Evolutionary conservation across 148 eudicot genomes (phyloP), one percentile per base, ranked within the genome.

Genomic region (Selenicereus undatus): DNA sequence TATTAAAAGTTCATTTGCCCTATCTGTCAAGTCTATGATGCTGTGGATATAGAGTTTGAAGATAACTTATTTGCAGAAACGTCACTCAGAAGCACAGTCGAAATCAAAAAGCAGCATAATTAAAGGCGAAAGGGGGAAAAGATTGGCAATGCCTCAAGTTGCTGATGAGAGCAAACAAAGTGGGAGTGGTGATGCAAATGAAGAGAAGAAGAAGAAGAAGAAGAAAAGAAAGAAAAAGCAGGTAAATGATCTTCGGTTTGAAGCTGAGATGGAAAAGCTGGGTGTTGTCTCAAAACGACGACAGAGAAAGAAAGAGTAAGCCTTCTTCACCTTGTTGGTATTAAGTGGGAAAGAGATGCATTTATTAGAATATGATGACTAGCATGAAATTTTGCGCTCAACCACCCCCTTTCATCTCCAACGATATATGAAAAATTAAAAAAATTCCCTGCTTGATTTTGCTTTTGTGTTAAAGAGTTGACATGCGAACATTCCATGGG

Each of bases 221-320:
- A 95, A 91, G 86, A 93, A 83, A 77, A 90, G 88, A 76, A 93
- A 91, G 88, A 87, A 87, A 85, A 89, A 89, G 71, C 84, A 85
- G 66, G 92, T 84, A 42, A 79, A 84, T 45, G 98, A 95, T 84
- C 93, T 91, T 65, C 91, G 96, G 72, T 95, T 93, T 91, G 91
- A 88, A 65, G 81, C 82, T 56, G 80, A 82, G 65, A 86, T 83
- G 78, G 90, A 86, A 76, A 81, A 88, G 51, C 84, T 86, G 83
- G 93, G 85, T 48, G 88, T 66, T 75, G 81, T 88, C 81, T 88
- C 89, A 69, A 90, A 79, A 78, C 85, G 92, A 79, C 85, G 87
- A 79, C 95, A 93, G 81, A 89, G 91, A 73, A 90, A 89, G 88
- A 95, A 95, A 84, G 90, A 89, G 98, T 95, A 87, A 89, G 97